Evolutionary conservation across 768 basidiomycete genomes (phyloP), one percentile per base, ranked within the genome.

Genomic region (Lactarius akahatsu): DNA sequence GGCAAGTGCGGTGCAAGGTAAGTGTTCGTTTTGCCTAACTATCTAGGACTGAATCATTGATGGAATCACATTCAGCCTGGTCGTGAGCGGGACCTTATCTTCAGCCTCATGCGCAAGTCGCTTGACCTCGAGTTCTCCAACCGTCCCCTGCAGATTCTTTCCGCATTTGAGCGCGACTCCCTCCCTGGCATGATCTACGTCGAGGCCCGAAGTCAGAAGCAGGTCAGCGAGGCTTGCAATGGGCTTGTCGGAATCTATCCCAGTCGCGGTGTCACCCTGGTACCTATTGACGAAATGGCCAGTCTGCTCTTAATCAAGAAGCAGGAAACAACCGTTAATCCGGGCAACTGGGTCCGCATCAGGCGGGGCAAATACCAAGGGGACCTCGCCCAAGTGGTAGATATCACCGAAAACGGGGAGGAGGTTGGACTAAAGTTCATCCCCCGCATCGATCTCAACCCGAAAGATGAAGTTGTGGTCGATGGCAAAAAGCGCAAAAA

Each of bases 241-340:
- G 96, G 96, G 32, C 89, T 98, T 57, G 91, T 98, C 59, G 97
- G 96, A 60, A 87, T 98, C 62, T 99, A 94, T 76, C 84, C 87
- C 34, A 87, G 85, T 72, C 87, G 91, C 59, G 91, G 92, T 18
- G 86, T 94, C 68, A 82, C 83, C 23, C 84, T 97, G 40, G 95
- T 98, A 0, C 95, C 95, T 8, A 94, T 98, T 65, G 92, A 96
- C 72, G 97, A 99, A 80, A 98, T 98, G 96, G 94, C 97, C 20
- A 93, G 92, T 66, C 80, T 98, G 43, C 82, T 98, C 71, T 92
- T 93, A 74, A 97, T 97, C 73, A 98, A 96, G 81, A 96, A 96
- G 79, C 91, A 95, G 74, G 93, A 95, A 69, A 78, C 89, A 56
- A 90, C 90, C 0, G 85, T 98, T 50, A 85, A 85, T 20, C 87